Base-by-base conservation (phyloP, 345 rosid species). In the Carallia brachiata region DNA sequence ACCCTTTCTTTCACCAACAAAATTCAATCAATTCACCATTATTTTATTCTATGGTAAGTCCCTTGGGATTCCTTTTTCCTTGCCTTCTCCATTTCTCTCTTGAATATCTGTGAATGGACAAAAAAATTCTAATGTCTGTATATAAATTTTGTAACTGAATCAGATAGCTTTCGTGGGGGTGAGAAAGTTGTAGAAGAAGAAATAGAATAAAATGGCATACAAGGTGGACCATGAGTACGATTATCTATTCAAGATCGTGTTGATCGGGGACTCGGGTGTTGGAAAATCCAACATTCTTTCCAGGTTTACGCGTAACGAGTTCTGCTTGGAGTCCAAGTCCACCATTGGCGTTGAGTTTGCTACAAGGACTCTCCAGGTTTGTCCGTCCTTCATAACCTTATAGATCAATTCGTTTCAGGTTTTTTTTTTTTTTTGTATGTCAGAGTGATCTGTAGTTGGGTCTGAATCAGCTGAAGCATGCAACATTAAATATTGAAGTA, bases 341-440 rank as follows among this genome's bases (percentile, higher is more conserved):
- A 85, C 92, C 67, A 88, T 88, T 55, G 92, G 92, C 37, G 92
- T 88, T 18, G 89, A 88, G 66, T 88, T 88, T 58, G 92, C 92
- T 7, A 88, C 92, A 18, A 84, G 88, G 77, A 88, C 92, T 63
- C 85, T 88, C 28, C 87, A 88, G 85, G 92, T 87, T 57, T 17
- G 23, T 58, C 5, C 19, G 23, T 58, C 5, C 37, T 44, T 44
- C 4, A 44, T 12, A 13, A 10, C 5, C 16, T 44, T 12, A 13
- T 44, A 3, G 16, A 44, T 44, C 50, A 44, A 12, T 44, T 44
- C 50, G 16, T 44, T 44, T 44, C 17, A 12, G 13, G 4, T 0
- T 7, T 31, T 40, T 23, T 30, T 6, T 13, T 30, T 7, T 72
- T 44, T 44, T 44, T 1, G 50, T 44, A 44, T 44, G 50, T 10